Conservation (phyloP, 2,329 filamentous ascomycete species). For the Exophiala lecanii-corni region DNA sequence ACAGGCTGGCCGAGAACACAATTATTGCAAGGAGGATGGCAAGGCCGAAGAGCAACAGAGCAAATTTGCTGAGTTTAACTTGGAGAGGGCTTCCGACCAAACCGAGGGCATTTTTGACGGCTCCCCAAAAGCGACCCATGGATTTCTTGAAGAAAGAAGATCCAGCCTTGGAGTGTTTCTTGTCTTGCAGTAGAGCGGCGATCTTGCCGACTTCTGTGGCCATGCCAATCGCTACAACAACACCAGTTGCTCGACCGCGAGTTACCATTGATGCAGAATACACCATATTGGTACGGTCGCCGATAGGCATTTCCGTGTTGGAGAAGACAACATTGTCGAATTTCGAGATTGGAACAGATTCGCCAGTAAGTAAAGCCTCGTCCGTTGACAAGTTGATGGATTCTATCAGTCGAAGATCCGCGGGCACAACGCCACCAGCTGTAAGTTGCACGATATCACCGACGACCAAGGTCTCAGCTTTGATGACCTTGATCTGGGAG, state of each 20-base stretch:
- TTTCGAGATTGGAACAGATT: conserved; percentile 57
- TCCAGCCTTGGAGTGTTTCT: conserved; percentile 28
- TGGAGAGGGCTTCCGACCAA: conserved; percentile 60
- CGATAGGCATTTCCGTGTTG: conserved; percentile 46
- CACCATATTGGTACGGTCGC: conserved; percentile 58
- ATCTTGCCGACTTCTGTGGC: conserved; percentile 60
- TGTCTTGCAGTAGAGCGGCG: conserved; percentile 54
- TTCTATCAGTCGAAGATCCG: conserved; percentile 49
- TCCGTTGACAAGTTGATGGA: conserved; percentile 57
- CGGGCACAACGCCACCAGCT: conserved; percentile 48
- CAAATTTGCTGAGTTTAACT: conserved; percentile 60
- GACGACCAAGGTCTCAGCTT: conserved; percentile 52
- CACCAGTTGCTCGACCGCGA: conserved; percentile 56
- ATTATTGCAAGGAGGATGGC: conserved; percentile 61
- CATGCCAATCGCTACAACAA: conserved; percentile 60
- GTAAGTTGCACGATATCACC: conserved; percentile 55
- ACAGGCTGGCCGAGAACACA: conserved; percentile 58
- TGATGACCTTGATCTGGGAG: conserved; percentile 47
- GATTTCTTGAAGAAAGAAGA: conserved; percentile 40
- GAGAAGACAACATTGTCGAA: conserved; percentile 43
- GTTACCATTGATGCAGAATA: conserved; percentile 60
- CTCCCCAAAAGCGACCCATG: conserved; percentile 39
- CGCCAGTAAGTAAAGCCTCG: conserved; percentile 59
- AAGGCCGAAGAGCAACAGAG: conserved; percentile 56
- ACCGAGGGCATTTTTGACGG: conserved; percentile 37